Base-by-base conservation (phyloP, 2,329 filamentous ascomycete species). In the Aspergillus quadrilineatus region DNA sequence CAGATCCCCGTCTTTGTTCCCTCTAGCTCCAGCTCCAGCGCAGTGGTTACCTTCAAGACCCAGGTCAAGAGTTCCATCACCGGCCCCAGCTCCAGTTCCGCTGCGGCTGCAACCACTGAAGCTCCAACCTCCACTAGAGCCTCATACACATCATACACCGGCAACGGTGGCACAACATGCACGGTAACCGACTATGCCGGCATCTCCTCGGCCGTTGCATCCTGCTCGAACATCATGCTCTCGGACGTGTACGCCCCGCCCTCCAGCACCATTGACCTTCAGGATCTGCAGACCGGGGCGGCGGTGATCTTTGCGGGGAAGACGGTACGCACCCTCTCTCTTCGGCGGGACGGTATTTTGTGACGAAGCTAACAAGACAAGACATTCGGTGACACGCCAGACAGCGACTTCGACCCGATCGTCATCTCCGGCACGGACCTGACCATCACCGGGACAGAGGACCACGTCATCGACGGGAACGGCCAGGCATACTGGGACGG, bases 401-500 rank as follows among this genome's bases (percentile, higher is more conserved):
- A 75, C 43, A 67, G 68, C 12, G 71, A 76, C 59, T 75, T 73
- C 61, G 67, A 69, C 39, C 68, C 74, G 3, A 74, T 76, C 47
- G 63, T 66, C 41, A 67, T 74, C 58, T 69, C 72, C 7, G 77
- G 77, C 4, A 75, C 67, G 4, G 64, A 73, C 48, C 63, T 79
- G 17, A 74, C 72, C 5, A 73, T 79, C 52, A 75, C 69, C 12
- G 75, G 74, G 1, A 51, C 29, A 28, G n/a, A 44, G 3, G 73
- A 67, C 12, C 70, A 72, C 37, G 60, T 72, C 10, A 72, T 76
- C 39, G 68, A 76, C 54, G 73, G 73, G 42, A 74, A 76, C 49
- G 76, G 76, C 3, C 65, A 66, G 17, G 63, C 66, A n/a, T 79
- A 75, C 66, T 78, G 76, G 76, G 76, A 79, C 57, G 75, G 75